phyloP scores from a whole-genome alignment of 805 yeast genomes.

The Lipomyces sp. region DNA sequence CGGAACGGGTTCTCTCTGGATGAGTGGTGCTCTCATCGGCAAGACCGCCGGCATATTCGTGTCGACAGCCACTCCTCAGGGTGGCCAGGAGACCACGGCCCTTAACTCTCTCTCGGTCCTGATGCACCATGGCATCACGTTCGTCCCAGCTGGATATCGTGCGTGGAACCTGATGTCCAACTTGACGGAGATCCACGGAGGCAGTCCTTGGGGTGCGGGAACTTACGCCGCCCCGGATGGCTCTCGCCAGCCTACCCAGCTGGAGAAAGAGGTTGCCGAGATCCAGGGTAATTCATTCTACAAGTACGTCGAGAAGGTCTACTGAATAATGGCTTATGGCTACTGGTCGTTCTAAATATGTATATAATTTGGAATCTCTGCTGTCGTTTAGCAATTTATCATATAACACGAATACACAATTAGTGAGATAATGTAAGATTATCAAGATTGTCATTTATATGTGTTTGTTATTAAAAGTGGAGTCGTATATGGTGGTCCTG shows the following conservation, averaged over 20 bases:
- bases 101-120: constrained; percentile 62
- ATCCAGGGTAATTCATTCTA: constrained; percentile 73
- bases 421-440: not conserved
- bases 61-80: constrained; percentile 73
- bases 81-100: constrained; percentile 79
- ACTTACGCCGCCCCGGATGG: constrained; percentile 77
- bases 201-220: constrained; percentile 89
- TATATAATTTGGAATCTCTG: not conserved
- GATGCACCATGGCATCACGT: constrained; percentile 78
- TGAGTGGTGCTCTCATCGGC: constrained; percentile 57
- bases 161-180: constrained; percentile 60
- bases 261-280: constrained; percentile 67
- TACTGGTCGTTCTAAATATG: too few relatives aligned
- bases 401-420: not conserved
- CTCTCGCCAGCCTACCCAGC: constrained; percentile 64
- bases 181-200: constrained; percentile 75
- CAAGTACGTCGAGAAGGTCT: constrained; percentile 45
- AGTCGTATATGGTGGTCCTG: too few relatives aligned
- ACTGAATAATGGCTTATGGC: not conserved
- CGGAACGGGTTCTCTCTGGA: constrained; percentile 70
- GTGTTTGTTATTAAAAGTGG: too few relatives aligned
- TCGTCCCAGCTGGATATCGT: constrained; percentile 76
- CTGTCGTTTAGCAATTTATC: not conserved
- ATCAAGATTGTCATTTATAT: too few relatives aligned
- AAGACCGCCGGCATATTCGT: constrained; percentile 76